Percentiles rank a stretch among this genome's conserved stretches.
Evolutionary conservation across 2,329 filamentous ascomycete genomes (phyloP).

Genomic region (Capronia coronata): DNA sequence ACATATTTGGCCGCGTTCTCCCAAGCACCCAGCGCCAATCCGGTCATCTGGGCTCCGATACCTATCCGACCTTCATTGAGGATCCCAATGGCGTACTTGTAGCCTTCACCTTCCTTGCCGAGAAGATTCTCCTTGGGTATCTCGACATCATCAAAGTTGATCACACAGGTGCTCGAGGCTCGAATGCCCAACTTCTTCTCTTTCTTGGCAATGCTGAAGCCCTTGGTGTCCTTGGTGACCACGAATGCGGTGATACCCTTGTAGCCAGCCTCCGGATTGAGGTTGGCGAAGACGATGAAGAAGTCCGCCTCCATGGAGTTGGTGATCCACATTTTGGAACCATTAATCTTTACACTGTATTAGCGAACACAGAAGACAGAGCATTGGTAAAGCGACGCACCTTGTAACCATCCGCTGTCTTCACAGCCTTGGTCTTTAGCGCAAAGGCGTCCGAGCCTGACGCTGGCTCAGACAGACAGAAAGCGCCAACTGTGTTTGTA

Average conservation of each 20-base stretch:
- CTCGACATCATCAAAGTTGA: conserved; percentile 95
- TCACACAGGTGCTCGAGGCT: conserved; percentile 90
- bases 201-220: conserved; percentile 96
- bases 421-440: conserved; percentile 79
- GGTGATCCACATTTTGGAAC: conserved; percentile 99
- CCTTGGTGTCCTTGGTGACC: conserved; percentile 79
- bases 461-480: conserved; percentile 86
- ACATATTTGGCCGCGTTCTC: conserved; percentile 92
- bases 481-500: conserved; percentile 81
- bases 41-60: conserved; percentile 98
- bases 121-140: conserved; percentile 83
- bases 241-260: conserved; percentile 96
- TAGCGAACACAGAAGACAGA: not conserved
- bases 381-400: conserved; percentile 4
- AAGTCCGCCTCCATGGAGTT: conserved; percentile 90
- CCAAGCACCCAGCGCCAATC: conserved; percentile 85
- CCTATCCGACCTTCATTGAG: conserved; percentile 96
- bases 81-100: conserved; percentile 93
- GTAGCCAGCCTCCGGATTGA: conserved; percentile 87
- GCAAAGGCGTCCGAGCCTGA: conserved; percentile 96
- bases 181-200: conserved; percentile 99
- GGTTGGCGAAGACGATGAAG: conserved; percentile 97
- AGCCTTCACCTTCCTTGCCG: conserved; percentile 82
- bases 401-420: conserved; percentile 70
- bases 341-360: conserved; percentile 58